Evolutionary conservation across 2,329 filamentous ascomycete genomes (phyloP).

Genomic region (Cercospora brassicicola): DNA sequence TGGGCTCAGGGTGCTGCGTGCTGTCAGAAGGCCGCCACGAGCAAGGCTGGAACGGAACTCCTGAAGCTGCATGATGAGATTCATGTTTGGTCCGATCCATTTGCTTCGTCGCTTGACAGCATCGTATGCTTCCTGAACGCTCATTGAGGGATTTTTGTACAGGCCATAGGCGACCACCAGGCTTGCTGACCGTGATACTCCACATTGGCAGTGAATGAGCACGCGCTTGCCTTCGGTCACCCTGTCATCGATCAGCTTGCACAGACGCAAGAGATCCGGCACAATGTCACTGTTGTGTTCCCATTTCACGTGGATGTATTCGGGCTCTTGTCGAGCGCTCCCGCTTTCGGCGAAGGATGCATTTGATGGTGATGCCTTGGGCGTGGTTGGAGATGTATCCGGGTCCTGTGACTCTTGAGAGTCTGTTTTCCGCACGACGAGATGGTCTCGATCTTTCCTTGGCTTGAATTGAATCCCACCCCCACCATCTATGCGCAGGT

Average conservation of each 20-base stretch:
- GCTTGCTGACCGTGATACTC: slow-evolving; percentile 80
- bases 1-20: slow-evolving; percentile 37
- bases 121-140: slow-evolving; percentile 80
- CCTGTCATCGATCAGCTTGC: slow-evolving; percentile 72
- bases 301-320: slow-evolving; percentile 86
- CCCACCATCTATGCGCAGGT: slow-evolving; percentile 37
- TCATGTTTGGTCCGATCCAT: slow-evolving; percentile 92
- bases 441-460: slow-evolving; percentile 24
- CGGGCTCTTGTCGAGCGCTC: slow-evolving; percentile 54
- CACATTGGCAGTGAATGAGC: slow-evolving; percentile 81
- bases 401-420: slow-evolving; percentile 3
- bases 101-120: slow-evolving; percentile 75
- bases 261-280: slow-evolving; percentile 71
- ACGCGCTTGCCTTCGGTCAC: slow-evolving; percentile 74
- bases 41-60: slow-evolving; percentile 63
- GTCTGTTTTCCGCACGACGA: slow-evolving; percentile 13
- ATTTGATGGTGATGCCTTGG: slow-evolving; percentile 54
- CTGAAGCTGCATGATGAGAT: slow-evolving; percentile 83
- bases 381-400: slow-evolving; percentile 50
- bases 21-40: slow-evolving; percentile 38
- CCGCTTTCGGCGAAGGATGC: slow-evolving; percentile 20
- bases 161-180: slow-evolving; percentile 83
- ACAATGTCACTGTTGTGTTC: slow-evolving; percentile 87
- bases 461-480: slow-evolving; percentile 39
- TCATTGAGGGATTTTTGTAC: slow-evolving; percentile 73